phyloP scores from a whole-genome alignment of 208 protist genomes.

The Leptomonas pyrrhocoris region DNA sequence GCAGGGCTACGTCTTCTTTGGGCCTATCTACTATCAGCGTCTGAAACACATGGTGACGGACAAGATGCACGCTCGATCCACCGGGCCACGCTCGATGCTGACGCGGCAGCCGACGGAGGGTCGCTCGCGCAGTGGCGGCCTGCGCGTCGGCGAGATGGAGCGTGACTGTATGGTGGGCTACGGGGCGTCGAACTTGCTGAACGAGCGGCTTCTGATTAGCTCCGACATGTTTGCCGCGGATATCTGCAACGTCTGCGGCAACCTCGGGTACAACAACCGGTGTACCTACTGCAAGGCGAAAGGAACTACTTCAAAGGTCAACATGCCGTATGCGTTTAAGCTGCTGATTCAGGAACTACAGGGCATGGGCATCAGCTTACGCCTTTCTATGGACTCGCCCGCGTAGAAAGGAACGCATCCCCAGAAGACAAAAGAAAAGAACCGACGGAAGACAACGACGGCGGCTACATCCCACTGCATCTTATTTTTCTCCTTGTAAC shows the following conservation, averaged over 20 bases:
- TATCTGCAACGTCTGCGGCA: conserved; percentile 94
- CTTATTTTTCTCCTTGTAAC: neutral
- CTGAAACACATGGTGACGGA: conserved; percentile 99
- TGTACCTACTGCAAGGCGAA: conserved; percentile 96
- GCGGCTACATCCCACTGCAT: neutral
- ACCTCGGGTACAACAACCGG: conserved; percentile 89
- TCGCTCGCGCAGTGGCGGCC: conserved; percentile 97
- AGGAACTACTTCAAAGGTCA: conserved; percentile 83
- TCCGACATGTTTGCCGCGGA: conserved; percentile 97
- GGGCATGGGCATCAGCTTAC: conserved; percentile 97
- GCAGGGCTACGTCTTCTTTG: conserved; percentile 99
- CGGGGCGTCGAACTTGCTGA: conserved; percentile 95
- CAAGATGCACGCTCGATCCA: conserved; percentile 99
- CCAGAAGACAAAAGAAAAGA: neutral
- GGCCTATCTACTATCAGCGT: conserved; percentile 99
- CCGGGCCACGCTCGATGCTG: conserved; percentile 94
- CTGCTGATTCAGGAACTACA: conserved; percentile 99
- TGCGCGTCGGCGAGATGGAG: conserved; percentile 99
- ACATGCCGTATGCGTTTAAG: conserved; percentile 99
- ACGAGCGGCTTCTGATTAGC: conserved; percentile 97
- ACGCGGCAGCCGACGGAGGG: conserved; percentile 99
- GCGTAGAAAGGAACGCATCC: neutral
- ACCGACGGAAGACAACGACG: no score
- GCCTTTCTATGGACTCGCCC: conserved; percentile 47
- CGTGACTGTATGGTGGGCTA: conserved; percentile 99